A percentile compares a stretch with the other conserved stretches of the same genome.
These are phyloP conservation scores for Candida quercuum DNA, from an alignment of 805 yeast genomes.

Conservation along the genomic window DNA sequence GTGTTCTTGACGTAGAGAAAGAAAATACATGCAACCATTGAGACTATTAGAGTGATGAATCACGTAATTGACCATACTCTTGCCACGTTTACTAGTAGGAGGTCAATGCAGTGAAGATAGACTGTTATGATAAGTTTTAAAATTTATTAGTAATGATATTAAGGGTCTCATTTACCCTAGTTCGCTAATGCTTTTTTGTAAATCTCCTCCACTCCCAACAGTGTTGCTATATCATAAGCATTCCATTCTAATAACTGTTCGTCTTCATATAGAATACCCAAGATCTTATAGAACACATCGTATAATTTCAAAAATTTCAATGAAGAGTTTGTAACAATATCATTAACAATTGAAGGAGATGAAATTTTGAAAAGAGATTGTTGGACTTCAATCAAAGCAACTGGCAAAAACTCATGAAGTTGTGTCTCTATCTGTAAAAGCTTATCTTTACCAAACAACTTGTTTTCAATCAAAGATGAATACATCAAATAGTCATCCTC, in stretches of 20 bases:
- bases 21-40: no score
- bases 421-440: slow-evolving; percentile 38
- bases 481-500: slow-evolving; percentile 62
- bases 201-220: slow-evolving; percentile 58
- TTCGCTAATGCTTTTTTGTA: slow-evolving; percentile 8
- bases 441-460: slow-evolving; percentile 41
- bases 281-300: slow-evolving; percentile 29
- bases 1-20: no score
- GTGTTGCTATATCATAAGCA: slow-evolving; percentile 55
- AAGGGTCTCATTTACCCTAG: no score
- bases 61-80: no score
- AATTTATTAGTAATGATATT: no score
- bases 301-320: slow-evolving; percentile 40
- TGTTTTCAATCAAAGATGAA: slow-evolving; percentile 59
- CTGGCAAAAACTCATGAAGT: slow-evolving; percentile 50
- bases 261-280: slow-evolving; percentile 30
- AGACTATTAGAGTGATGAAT: no score
- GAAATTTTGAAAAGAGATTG: slow-evolving; percentile 52
- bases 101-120: no score
- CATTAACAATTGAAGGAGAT: slow-evolving; percentile 58
- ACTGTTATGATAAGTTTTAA: no score
- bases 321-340: slow-evolving; percentile 46
- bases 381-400: slow-evolving; percentile 56
- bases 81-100: no score
- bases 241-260: slow-evolving; percentile 43